Base-by-base conservation (phyloP, 164 flowering plant species). In the Echeveria elegans region DNA sequence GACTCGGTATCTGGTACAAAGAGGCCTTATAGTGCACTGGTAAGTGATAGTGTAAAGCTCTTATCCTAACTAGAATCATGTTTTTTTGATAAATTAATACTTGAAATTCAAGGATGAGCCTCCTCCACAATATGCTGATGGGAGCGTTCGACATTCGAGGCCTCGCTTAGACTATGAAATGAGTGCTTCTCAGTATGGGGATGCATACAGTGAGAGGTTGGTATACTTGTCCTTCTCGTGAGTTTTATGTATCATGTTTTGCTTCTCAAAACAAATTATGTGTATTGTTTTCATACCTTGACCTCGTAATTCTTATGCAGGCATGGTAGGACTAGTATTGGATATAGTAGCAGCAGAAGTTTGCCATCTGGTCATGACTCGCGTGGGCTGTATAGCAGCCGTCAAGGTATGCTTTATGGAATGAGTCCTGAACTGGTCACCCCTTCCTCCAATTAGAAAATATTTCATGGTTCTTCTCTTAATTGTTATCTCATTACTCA, bases 81-180 rank as follows among this genome's bases (percentile, higher is more conserved):
- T 56, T 26, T 53, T 29, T 56, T 28, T 56, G 11, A 16, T 43
- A 11, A 43, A 43, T 32, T 12, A 11, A 10, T 38, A n/a, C 5
- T 32, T 56, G 5, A 26, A 8, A 56, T 67, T 12, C 24, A 45
- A 94, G 99, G 95, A 86, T 74, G 99, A 89, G 77, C 86, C 78
- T 24, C 92, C 92, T 74, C 80, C 96, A 11, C 91, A 89, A 12
- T 94, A 91, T 82, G 76, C 83, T 69, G 97, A 94, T 69, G 26
- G 85, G 14, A 73, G 84, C 66, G 69, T 75, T 29, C 89, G 99
- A 40, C 92, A 83, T 19, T 85, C 96, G 60, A 86, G 97, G 73
- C 85, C 94, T 68, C 93, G 97, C 50, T 48, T 89, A 74, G 97
- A 88, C 66, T 94, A 91, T 81, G 97, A 85, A 16, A 41, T n/a